These are phyloP conservation scores for Elymus sibiricus DNA, from an alignment of 176 grass and related monocot species.

Conservation along the genomic window DNA sequence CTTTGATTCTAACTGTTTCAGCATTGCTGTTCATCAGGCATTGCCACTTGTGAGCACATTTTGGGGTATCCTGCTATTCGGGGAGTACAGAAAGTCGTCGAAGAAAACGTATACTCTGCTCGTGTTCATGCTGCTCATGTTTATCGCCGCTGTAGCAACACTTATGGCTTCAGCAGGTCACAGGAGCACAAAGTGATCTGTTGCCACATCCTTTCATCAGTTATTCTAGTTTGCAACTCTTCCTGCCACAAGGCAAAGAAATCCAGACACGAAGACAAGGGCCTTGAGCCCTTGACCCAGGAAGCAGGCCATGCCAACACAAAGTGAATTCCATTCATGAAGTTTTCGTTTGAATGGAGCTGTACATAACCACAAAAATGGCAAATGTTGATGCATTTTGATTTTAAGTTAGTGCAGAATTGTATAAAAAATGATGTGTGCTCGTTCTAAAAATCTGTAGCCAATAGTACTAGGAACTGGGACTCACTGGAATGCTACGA, in stretches of 20 bases:
- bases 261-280: neutral
- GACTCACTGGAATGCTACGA: neutral
- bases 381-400: neutral
- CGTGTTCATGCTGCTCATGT: constrained; percentile 80
- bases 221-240: neutral
- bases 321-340: constrained; percentile 13
- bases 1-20: constrained; percentile 8
- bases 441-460: too few species aligned
- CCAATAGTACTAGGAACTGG: too few species aligned
- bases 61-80: constrained; percentile 72
- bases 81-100: constrained; percentile 69
- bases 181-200: constrained; percentile 52
- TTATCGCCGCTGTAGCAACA: constrained; percentile 54
- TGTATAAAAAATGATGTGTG: neutral
- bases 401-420: neutral
- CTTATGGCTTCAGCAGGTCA: constrained; percentile 97
- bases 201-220: neutral
- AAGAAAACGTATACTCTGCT: constrained; percentile 66
- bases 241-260: constrained; percentile 22
- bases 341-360: constrained; percentile 3
- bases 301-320: neutral
- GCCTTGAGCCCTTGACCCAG: neutral
- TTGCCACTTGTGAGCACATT: constrained; percentile 87
- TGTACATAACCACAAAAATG: constrained; percentile 10
- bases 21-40: constrained; percentile 38